Base-by-base conservation (phyloP, 2,329 filamentous ascomycete genomes). In the Elsinoe perseae region DNA sequence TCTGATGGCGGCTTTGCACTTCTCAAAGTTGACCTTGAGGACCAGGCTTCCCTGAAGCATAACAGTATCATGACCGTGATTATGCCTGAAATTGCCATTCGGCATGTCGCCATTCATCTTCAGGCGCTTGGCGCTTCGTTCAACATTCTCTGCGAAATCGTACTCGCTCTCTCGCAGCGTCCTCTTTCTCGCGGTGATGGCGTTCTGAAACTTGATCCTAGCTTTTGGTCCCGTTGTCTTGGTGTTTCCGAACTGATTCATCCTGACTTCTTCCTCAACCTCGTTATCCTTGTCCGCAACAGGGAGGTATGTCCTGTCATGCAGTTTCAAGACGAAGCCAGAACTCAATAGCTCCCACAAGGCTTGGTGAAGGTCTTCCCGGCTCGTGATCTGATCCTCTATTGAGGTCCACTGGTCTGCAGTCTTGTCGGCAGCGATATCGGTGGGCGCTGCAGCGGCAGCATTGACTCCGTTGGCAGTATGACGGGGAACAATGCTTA, bases 21-120 rank as follows among this genome's bases (percentile, higher is more conserved):
- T 95, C 56, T 91, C 86, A 65, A 89, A 85, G 67, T 95, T 96
- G 56, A 96, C 77, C 25, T 85, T 82, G 50, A 97, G 76, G 32
- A 91, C 78, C 61, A 90, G 76, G 57, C 86, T 80, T 50, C 82
- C 80, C 84, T 95, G 66, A 16, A 73, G 65, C 54, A 61, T 65
- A 27, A 59, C 64, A 12, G 64, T 62, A 34, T 66, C 64, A 9
- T 64, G 62, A 21, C 58, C 58, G 27, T 64, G 60, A 18, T 54
- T 55, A 16, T 53, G 30, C 6, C 25, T 58, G 50, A 58, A 58
- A 50, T 64, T 57, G 14, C 67, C 68, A 50, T 70, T 70, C 7
- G 66, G 34, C 14, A 61, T 53, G 16, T 59, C 58, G 20, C 68
- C 67, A 38, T 69, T 69, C 40, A 66, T 56, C 59, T 67, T 71